Percentiles rank a stretch among this genome's conserved stretches.
These are phyloP conservation scores for Xylaria polymorpha DNA, from an alignment of 2,329 filamentous ascomycete species.

Conservation along the genomic window DNA sequence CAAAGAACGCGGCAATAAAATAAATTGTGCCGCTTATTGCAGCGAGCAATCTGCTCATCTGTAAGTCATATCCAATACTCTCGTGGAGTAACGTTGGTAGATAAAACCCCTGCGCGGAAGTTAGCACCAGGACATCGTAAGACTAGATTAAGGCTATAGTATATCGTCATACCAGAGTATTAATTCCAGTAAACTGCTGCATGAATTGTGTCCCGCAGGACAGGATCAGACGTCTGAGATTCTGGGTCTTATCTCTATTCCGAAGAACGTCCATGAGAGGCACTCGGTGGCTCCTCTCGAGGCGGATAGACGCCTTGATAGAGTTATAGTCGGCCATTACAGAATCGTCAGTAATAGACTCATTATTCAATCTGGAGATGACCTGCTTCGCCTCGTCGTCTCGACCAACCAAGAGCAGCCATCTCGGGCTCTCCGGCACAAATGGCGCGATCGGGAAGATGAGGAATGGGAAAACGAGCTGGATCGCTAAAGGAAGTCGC, in stretches of 20 bases:
- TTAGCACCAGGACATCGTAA: constrained; percentile 39
- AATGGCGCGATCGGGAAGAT: constrained; percentile 49
- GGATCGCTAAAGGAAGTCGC: constrained; percentile 53
- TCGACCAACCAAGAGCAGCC: constrained; percentile 64
- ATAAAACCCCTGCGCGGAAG: constrained; percentile 52
- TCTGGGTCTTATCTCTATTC: constrained; percentile 54
- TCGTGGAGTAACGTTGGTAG: constrained; percentile 67
- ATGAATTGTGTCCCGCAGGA: constrained; percentile 61
- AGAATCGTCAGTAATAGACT: constrained; percentile 41
- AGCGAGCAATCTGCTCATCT: constrained; percentile 62
- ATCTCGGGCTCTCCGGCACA: constrained; percentile 54
- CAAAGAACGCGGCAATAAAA: constrained; percentile 52
- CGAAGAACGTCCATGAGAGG: constrained; percentile 51
- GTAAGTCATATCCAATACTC: constrained; percentile 61
- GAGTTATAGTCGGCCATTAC: constrained; percentile 52
- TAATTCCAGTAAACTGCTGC: constrained; percentile 60
- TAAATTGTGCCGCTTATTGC: constrained; percentile 61
- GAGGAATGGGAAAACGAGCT: constrained; percentile 54
- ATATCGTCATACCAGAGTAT: constrained; percentile 48
- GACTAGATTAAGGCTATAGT: background rate
- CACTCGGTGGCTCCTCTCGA: constrained; percentile 51
- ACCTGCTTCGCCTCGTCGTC: constrained; percentile 57
- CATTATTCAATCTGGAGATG: constrained; percentile 64
- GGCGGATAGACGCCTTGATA: constrained; percentile 52
- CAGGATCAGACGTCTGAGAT: constrained; percentile 52